Base-by-base conservation (phyloP, 345 rosid genomes). In the Eutrema yunnanense region DNA sequence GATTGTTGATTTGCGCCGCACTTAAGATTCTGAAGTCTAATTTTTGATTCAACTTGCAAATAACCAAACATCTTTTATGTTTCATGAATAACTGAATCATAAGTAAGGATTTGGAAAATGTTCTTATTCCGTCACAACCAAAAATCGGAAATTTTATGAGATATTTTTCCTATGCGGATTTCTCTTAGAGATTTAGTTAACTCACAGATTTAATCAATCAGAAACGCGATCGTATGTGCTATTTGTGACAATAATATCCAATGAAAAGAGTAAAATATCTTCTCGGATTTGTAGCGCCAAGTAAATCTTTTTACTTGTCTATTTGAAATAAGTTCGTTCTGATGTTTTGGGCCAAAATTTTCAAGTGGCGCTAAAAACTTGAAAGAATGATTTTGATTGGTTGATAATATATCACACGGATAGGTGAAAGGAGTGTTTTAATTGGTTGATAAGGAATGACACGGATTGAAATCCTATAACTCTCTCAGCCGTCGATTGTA, bases 401-500 rank as follows among this genome's bases (percentile, higher is more conserved):
- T 6, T 19, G 6, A 34, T 1, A 53, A 4, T 62, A 11, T 1
- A 37, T 14, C 32, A 49, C 66, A 2, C 1, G 51, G 60, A 71
- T 27, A 4, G 32, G 0, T 0, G 0, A 10, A 7, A 36, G n/a
- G 0, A 34, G 9, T 48, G 11, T 57, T 58, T n/a, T 50, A 5
- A 68, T 75, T 75, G 64, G 79, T 61, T 43, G 3, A 9, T 8
- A 68, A 27, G 3, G 7, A 0, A 6, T 3, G 58, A 53, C 64
- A 0, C 44, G 65, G 70, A 75, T 61, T 7, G 12, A 19, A 0
- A 22, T 3, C 1, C 1, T 30, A 0, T 0, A 6, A 11, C 0
- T 66, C 0, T 66, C 30, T 34, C 22, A 74, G 56, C 78, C 73
- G 81, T 78, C 10, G 59, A 78, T 67, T 8, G 0, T 0, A 4